Base-by-base conservation (phyloP, 768 basidiomycete species). In the Porphyrellus cyaneotinctus region DNA sequence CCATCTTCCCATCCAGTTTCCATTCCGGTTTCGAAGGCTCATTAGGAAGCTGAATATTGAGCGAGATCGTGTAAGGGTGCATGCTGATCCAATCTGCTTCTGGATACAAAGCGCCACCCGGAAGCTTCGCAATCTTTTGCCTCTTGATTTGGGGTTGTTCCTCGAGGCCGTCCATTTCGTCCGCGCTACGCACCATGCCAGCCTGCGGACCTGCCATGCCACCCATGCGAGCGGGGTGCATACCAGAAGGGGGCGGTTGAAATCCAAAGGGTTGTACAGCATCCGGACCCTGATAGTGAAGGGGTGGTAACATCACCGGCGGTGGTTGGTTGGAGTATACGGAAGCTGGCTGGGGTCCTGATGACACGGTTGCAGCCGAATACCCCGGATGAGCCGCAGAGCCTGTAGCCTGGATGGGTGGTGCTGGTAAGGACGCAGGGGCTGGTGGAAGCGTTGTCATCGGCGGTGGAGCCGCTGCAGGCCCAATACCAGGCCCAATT, bases 271-370 rank as follows among this genome's bases (percentile, higher is more conserved):
- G 85, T 59, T 89, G 87, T 6, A 82, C 77, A 43, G 87, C 80
- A 64, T 87, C 84, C 57, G 85, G 73, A 42, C 85, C 88, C 70
- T 89, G 89, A 70, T 88, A 91, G 70, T 90, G 89, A 55, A 91
- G 72, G n/a, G 87, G 87, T 12, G 87, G 88, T 14, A 85, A 81
- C 87, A 91, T 88, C 31, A 90, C 87, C 8, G 88, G 88, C 2
- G 74, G 68, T 7, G 82, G 77, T 41, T 81, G 79, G 22, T 65
- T 65, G 33, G 80, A 75, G 62, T 82, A 85, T 49, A 79, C 75
- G 0, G 91, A 91, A 14, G 90, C 85, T 13, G 94, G 93, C 59
- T 95, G 94, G 8, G 95, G 95, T 11, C 87, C 94, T 12, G 94
- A 92, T 2, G 93, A 91, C 45, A 97, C 78, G 0, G 88, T 90